Percentiles rank a stretch among this genome's conserved stretches.
These are phyloP conservation scores for Tetrapisispora namnaoensis DNA, from an alignment of 805 yeast species.

Conservation along the genomic window DNA sequence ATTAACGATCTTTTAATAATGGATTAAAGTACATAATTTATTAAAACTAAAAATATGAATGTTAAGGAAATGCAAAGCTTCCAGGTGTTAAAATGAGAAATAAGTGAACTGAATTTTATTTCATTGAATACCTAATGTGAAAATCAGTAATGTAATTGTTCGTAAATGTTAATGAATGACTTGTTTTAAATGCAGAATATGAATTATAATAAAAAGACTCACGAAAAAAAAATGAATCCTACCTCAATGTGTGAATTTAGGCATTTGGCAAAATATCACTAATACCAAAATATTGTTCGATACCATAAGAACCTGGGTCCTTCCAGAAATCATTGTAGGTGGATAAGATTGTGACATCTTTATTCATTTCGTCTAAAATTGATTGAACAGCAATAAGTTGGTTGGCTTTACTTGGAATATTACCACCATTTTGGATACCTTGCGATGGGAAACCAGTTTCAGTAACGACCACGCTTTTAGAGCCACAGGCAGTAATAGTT, in stretches of 20 bases:
- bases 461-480: conserved; percentile 49
- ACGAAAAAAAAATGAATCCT: neutral
- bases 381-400: conserved; percentile 60
- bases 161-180: neutral
- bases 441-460: conserved; percentile 86
- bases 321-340: conserved; percentile 87
- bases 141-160: neutral
- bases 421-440: conserved; percentile 62
- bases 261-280: conserved; percentile 25
- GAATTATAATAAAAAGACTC: neutral
- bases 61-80: too few species aligned
- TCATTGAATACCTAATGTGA: too few species aligned
- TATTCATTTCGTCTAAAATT: conserved; percentile 48
- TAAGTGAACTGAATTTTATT: too few species aligned
- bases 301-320: conserved; percentile 67
- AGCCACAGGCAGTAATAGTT: conserved; percentile 46
- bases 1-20: too few species aligned
- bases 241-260: neutral
- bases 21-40: too few species aligned
- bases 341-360: conserved; percentile 61
- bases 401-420: conserved; percentile 61
- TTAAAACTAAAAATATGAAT: too few species aligned
- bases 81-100: too few species aligned
- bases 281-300: conserved; percentile 83
- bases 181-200: neutral